Evolutionary conservation across 257 asterid species (phyloP), one percentile per base, ranked within the genome.

Genomic region (Haberlea rhodopensis): DNA sequence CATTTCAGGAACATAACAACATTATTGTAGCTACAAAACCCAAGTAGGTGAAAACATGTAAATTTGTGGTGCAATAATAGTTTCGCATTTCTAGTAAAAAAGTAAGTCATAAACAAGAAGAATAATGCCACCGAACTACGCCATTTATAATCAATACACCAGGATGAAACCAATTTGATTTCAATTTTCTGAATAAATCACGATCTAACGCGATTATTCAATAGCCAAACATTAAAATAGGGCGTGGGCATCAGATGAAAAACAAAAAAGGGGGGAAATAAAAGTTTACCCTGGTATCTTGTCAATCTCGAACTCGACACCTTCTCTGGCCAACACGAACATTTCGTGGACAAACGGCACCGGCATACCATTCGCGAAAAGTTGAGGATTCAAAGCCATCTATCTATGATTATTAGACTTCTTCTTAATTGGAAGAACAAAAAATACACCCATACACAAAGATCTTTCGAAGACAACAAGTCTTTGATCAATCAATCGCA

Each of bases 351-450:
- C 73, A 74, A 91, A 91, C 22, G 98, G 95, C 25, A 91, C 94
- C 13, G 98, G 98, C 94, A 89, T 78, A 45, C 95, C 95, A 51
- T 89, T 89, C 1, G 95, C 85, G 68, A 86, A 85, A 57, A 89
- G 74, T 57, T 91, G 95, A 13, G 98, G 96, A 79, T 91, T 91
- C 76, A 91, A 53, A 63, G 98, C 92, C 98, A 89, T 91, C 18
- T 54, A 24, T 28, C 6, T 57, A 25, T 9, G n/a, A 3, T 18
- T 6, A 8, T 52, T 29, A 27, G 73, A 23, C 23, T 56, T 28
- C 29, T 5, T 51, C 26, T 67, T 31, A 37, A 11, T 37, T 10
- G 46, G 16, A 37, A 11, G 4, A 6, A 9, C 2, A 5, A 37
- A 37, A 37, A 37, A 9, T 11, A 37, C 46, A 37, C 46, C 15